Evolutionary conservation across 179 eudicot genomes (phyloP), one percentile per base, ranked within the genome.

Genomic region (Amaranthus tricolor): DNA sequence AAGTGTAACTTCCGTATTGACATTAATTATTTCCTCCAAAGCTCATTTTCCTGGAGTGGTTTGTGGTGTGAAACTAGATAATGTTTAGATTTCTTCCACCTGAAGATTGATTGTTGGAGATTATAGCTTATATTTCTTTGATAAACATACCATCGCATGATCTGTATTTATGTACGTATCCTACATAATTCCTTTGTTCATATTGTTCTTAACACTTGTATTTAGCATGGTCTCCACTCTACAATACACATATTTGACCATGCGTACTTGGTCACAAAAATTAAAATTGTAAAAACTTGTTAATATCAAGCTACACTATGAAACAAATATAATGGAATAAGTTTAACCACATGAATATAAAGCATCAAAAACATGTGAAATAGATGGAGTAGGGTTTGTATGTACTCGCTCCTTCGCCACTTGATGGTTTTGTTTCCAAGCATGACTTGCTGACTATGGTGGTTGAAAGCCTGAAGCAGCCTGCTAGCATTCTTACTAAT

Each of bases 101-200:
- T 9, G 31, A 52, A 40, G 76, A 12, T 48, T 60, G 62, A 73
- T 49, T 40, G 50, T 43, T 21, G 57, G 57, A 72, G 75, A 15
- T 49, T 73, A 55, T 44, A 57, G 49, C 11, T 55, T 21, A 16
- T 43, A 9, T 20, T 70, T 12, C n/a, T 57, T 57, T 57, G 61
- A 57, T 57, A 8, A 57, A 57, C 8, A 57, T 57, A 57, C 21
- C 0, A 16, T 48, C 43, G 9, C 49, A 14, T 62, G 17, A 6
- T 62, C 49, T 63, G 50, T 40, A 40, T 15, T 15, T 40, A 16
- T n/a, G 60, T 56, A 56, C n/a, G 4, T 1, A 8, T 31, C 40
- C 40, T 31, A 31, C 2, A 2, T 31, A 31, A 31, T 31, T 31
- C 40, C 3, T 31, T 1, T 31, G 40, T 31, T 31, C 3, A 3